Percentiles rank a stretch among this genome's conserved stretches.
Conservation (phyloP, 805 yeast genomes). For the Spathaspora sp. region DNA sequence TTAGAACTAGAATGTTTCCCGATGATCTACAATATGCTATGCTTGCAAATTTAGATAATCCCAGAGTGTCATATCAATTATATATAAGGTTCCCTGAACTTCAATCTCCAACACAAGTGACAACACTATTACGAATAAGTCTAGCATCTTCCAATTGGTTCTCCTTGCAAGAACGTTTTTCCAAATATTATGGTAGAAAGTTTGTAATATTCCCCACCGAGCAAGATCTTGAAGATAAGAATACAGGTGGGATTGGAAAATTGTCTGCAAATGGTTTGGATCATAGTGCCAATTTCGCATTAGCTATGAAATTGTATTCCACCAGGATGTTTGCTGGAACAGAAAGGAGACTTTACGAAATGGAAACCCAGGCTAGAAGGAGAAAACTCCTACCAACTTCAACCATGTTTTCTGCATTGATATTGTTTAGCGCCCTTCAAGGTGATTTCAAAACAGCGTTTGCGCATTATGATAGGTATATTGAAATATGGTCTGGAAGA, state of each 20-base stretch:
- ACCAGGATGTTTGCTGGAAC: neutral
- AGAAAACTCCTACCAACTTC: neutral
- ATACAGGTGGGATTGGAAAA: neutral
- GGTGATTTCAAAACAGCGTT: constrained; percentile 33
- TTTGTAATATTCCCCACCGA: neutral
- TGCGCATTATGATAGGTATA: constrained; percentile 20
- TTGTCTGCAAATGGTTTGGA: neutral
- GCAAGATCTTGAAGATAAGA: neutral
- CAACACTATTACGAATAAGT: constrained; percentile 44
- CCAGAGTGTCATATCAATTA: constrained; percentile 16
- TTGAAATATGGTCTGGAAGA: neutral
- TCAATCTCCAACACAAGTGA: constrained; percentile 47
- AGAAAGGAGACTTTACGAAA: neutral
- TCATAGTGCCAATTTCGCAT: neutral
- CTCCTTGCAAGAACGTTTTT: constrained; percentile 53
- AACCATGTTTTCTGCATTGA: constrained; percentile 7
- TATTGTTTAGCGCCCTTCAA: constrained; percentile 20
- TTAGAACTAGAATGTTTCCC: neutral
- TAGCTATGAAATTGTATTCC: neutral
- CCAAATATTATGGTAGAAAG: constrained; percentile 21
- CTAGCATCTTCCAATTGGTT: constrained; percentile 49
- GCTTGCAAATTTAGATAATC: constrained; percentile 24
- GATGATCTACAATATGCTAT: constrained; percentile 28
- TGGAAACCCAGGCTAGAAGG: neutral
- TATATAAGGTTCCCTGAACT: constrained; percentile 36